Conservation (phyloP, 257 asterid genomes). For the Dorcoceras hygrometricum region DNA sequence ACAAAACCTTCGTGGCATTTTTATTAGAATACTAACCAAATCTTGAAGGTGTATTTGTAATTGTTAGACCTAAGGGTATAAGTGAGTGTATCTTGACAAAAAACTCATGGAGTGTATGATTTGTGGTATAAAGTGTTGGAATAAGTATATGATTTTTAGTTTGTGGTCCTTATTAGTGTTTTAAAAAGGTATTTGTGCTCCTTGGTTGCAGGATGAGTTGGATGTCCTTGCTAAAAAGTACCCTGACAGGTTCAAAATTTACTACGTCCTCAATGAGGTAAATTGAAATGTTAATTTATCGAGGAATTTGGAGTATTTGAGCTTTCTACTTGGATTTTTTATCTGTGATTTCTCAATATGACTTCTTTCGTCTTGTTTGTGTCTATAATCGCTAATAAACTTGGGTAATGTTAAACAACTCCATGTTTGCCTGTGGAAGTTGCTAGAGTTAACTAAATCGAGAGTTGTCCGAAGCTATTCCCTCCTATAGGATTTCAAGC, state of each 20-base stretch:
- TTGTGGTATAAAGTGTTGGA: not conserved
- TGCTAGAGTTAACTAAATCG: not conserved
- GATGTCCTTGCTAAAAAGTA: conserved; percentile 59
- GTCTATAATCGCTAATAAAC: not conserved
- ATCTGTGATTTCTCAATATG: not conserved
- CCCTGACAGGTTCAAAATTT: conserved; percentile 56
- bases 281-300: conserved; percentile 22
- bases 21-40: not conserved
- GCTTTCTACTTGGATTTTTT: not conserved
- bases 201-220: conserved; percentile 63
- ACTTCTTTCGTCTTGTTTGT: not conserved
- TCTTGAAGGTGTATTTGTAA: not conserved
- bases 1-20: not conserved
- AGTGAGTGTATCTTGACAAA: not conserved
- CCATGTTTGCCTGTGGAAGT: not conserved
- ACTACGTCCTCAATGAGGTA: conserved; percentile 84
- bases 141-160: not conserved
- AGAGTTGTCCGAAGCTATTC: not conserved
- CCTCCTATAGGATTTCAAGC: not conserved
- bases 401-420: not conserved
- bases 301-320: not conserved
- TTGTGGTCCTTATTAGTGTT: too few relatives aligned
- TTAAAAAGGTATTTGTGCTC: conserved; percentile 14
- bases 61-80: not conserved
- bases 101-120: not conserved